Conservation (phyloP, 768 basidiomycete genomes). For the Lanmaoa pseudosensibilis region DNA sequence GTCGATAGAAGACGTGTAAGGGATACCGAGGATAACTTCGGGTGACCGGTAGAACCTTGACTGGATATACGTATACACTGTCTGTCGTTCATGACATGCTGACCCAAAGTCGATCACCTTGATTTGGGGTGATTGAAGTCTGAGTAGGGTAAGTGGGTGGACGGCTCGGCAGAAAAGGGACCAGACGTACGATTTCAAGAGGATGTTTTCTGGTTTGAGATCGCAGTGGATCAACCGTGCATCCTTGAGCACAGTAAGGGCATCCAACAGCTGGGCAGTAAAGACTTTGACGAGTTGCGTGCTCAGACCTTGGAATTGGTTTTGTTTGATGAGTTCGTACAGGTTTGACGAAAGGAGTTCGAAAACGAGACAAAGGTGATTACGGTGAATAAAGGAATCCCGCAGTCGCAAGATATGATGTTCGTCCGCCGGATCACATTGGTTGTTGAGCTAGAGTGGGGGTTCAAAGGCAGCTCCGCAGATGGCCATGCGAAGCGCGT, state of each 20-base stretch:
- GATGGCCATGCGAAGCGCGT: conserved; percentile 35
- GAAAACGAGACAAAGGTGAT: conserved; percentile 96
- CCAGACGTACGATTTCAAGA: conserved; percentile 80
- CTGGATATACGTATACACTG: conserved; percentile 99
- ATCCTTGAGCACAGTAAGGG: conserved; percentile 89
- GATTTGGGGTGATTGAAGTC: conserved; percentile 95
- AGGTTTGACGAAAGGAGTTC: conserved; percentile 96
- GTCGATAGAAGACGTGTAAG: conserved; percentile 94
- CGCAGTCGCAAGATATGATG: conserved; percentile 95
- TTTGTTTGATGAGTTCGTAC: conserved; percentile 99
- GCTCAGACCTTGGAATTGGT: conserved; percentile 96
- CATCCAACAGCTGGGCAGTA: conserved; percentile 92
- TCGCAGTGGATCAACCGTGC: conserved; percentile 97
- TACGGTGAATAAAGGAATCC: conserved; percentile 96
- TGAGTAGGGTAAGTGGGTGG: conserved; percentile 31
- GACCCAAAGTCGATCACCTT: conserved; percentile 99
- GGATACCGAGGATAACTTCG: conserved; percentile 92
- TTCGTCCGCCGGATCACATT: conserved; percentile 90
- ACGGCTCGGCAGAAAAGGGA: not conserved
- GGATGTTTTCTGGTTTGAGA: conserved; percentile 97
- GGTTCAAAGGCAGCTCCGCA: not conserved
- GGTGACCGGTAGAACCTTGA: conserved; percentile 98
- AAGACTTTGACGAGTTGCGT: conserved; percentile 99
- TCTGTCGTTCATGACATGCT: conserved; percentile 97
- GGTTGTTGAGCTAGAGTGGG: conserved; percentile 81